Conservation (phyloP, 1,284 basidiomycete genomes). For the Somion occarium region DNA sequence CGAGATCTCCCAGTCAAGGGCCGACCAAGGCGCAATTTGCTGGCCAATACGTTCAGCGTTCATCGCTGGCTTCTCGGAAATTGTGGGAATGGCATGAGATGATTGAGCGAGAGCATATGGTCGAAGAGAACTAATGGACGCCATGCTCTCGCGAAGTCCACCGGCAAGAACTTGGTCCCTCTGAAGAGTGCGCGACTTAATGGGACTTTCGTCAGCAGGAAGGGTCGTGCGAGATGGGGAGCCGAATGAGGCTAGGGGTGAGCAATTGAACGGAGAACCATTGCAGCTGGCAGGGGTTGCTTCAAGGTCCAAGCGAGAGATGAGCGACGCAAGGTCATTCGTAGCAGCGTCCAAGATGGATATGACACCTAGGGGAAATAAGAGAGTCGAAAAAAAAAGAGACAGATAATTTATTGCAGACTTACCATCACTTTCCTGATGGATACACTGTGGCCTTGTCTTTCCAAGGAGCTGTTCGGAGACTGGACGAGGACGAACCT, state of each 20-base stretch:
- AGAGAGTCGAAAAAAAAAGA: conserved; percentile 2
- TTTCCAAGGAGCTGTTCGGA: conserved; percentile 60
- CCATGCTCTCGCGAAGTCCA: conserved; percentile 33
- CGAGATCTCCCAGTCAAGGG: conserved; percentile 42
- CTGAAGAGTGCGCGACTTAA: conserved; percentile 26
- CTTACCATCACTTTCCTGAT: conserved; percentile 51
- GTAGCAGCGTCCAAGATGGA: conserved; percentile 72
- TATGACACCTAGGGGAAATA: conserved; percentile 46
- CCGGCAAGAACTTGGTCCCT: conserved; percentile 21
- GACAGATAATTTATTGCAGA: conserved; percentile 17
- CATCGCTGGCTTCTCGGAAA: conserved; percentile 8
- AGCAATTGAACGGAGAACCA: conserved; percentile 35
- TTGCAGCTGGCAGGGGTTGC: conserved; percentile 56
- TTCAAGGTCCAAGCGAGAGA: conserved; percentile 69
- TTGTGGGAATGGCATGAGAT: conserved; percentile 12
- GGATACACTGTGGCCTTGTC: conserved; percentile 44
- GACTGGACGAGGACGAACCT: conserved; percentile 46
- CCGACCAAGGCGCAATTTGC: conserved; percentile 62
- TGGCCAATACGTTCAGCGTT: conserved; percentile 38
- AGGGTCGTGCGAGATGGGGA: conserved; percentile 10
- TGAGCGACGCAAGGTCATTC: conserved; percentile 69
- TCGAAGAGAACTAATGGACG: conserved; percentile 52
- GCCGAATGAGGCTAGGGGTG: conserved; percentile 17
- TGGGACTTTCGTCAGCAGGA: conserved; percentile 33
- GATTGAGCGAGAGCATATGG: conserved; percentile 50